Evolutionary conservation across 2,329 filamentous ascomycete species (phyloP), one percentile per base, ranked within the genome.

Genomic region (Raffaelea albimanens): DNA sequence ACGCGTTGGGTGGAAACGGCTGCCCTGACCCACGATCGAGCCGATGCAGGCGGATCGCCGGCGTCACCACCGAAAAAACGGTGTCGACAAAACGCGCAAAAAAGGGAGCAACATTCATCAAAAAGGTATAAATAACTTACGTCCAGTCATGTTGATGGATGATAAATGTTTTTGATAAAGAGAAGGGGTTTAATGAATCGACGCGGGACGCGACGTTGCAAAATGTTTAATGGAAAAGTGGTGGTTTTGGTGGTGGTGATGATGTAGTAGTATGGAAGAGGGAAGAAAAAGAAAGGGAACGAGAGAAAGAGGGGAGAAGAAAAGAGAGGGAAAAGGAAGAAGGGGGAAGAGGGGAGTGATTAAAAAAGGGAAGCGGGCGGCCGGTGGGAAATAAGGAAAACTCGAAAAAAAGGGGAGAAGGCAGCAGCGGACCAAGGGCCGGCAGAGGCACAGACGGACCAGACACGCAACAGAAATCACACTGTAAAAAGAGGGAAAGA

Each of bases 131-230:
- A 18, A 23, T 19, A 31, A 81, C 80, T 81, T 77, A 83, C 80
- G 80, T 80, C 80, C 80, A 81, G 80, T 83, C 80, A 83, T 84
- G 53, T 68, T 82, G 76, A 73, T 59, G 55, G 56, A 60, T 58
- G 57, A 53, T 58, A 55, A 66, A 60, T 59, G 58, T 58, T 52
- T 52, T 54, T 50, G 52, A 57, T 58, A 56, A 53, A 51, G 45
- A 53, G 55, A 54, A 56, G 56, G 25, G 59, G 52, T 56, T 58
- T 62, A 61, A 62, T 59, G 55, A 20, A 19, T 42, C 45, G 45
- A 51, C 50, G 50, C 51, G 43, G 23, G 8, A 31, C 41, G 56
- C 51, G 55, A 57, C 58, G 55, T 50, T 54, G 49, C 46, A 38
- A 62, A 56, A 52, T 52, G 57, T 43, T 23, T 31, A 19, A 33